phyloP scores from a whole-genome alignment of 2,329 filamentous ascomycete species.

The Akanthomyces uredinophilus region DNA sequence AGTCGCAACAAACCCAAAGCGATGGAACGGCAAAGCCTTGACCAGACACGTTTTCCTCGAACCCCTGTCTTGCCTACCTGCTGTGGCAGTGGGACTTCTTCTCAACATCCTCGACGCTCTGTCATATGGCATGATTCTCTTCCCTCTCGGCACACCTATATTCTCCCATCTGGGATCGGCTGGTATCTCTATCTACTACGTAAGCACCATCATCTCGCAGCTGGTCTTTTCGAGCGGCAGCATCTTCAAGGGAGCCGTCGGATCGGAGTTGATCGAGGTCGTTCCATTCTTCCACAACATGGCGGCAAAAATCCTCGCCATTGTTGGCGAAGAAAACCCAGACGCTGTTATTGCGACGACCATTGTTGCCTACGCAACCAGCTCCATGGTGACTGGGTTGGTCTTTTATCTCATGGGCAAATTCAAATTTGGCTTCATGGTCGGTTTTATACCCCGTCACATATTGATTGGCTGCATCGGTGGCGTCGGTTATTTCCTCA shows the following conservation, averaged over 20 bases:
- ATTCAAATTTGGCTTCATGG: conserved; percentile 83
- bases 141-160: conserved; percentile 80
- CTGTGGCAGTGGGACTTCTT: conserved; percentile 81
- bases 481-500: conserved; percentile 90
- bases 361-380: conserved; percentile 84
- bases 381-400: conserved; percentile 82
- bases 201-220: conserved; percentile 93
- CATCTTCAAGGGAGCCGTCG: conserved; percentile 83
- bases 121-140: conserved; percentile 95
- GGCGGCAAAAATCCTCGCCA: conserved; percentile 78
- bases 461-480: conserved; percentile 97
- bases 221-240: conserved; percentile 83
- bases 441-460: conserved; percentile 94
- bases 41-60: conserved; percentile 60
- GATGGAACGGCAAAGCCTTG: conserved; percentile 65
- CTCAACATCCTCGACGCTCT: conserved; percentile 92
- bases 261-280: conserved; percentile 97
- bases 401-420: conserved; percentile 90
- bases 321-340: conserved; percentile 73
- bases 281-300: conserved; percentile 99
- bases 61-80: conserved; percentile 69
- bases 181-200: conserved; percentile 97
- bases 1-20: conserved; percentile 54
- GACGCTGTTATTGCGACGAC: conserved; percentile 90
- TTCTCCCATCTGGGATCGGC: conserved; percentile 85